Conservation (phyloP, 1,284 basidiomycete species). For the Rugosomyces carneus region DNA sequence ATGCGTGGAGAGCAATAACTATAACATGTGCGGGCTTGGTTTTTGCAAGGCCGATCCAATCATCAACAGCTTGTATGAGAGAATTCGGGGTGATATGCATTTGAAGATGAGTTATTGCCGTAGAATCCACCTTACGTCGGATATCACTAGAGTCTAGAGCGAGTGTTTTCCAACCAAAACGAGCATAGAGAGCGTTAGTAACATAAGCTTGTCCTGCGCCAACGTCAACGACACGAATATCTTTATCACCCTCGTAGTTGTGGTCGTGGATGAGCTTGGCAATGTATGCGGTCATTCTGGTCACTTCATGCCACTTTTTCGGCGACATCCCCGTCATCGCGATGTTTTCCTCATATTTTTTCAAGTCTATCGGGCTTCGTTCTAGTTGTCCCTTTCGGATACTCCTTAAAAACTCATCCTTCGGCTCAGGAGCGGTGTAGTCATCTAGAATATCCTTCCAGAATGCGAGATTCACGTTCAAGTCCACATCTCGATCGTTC, state of each 20-base stretch:
- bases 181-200: conserved; percentile 29
- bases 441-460: conserved; percentile 7
- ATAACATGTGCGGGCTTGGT: conserved; percentile 38
- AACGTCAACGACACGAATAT: conserved; percentile 32
- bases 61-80: conserved; percentile 33
- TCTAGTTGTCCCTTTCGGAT: no score
- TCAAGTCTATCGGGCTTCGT: no score
- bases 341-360: no score
- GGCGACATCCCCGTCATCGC: conserved; percentile 28
- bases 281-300: conserved; percentile 30
- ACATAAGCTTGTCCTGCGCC: conserved; percentile 38
- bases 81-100: conserved; percentile 41
- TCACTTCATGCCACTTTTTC: conserved; percentile 34
- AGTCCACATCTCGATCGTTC: conserved; percentile 8
- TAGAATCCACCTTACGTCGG: conserved; percentile 18
- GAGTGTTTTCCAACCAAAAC: conserved; percentile 27
- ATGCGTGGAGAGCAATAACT: conserved; percentile 60
- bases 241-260: neutral
- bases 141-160: conserved; percentile 32
- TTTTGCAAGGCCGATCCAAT: conserved; percentile 29
- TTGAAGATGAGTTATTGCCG: conserved; percentile 42
- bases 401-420: no score
- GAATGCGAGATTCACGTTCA: no score
- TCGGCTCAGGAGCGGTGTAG: neutral
- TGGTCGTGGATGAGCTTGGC: conserved; percentile 15